Base-by-base conservation (phyloP, 352 stramenopile genomes). In the Phytophthora hibernalis region DNA sequence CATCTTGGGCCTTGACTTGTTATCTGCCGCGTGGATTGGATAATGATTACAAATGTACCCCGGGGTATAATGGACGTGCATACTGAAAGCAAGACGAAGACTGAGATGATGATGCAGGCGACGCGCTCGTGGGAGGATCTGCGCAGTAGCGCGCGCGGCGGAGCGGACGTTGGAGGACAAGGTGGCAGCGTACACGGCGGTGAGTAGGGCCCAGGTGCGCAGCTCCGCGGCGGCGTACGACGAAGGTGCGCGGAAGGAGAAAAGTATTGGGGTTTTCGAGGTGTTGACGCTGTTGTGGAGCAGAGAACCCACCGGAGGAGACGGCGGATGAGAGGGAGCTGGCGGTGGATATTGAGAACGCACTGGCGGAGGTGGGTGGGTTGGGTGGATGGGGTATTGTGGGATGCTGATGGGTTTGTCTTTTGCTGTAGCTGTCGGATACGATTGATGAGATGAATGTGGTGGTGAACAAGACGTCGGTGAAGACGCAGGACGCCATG, bases 391-490 rank as follows among this genome's bases (percentile, higher is more conserved):
- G 4, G 77, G 70, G 18, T 10, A n/a, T 3, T 52, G 43, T 16
- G 8, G 33, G 31, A 7, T 31, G 28, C 18, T 58, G 44, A 53
- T 26, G 2, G 26, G 26, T 31, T 30, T 28, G n/a, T 16, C n/a
- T 38, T 8, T n/a, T 18, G 31, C 15, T 10, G 20, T 60, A 95
- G 87, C 63, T 96, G 2, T 93, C 84, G 0, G 87, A 96, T 61
- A 87, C 82, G 13, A 96, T 96, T 54, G 87, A 96, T 44, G 87
- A 92, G 54, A 95, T 95, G 89, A 93, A 77, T 63, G 52, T 78
- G n/a, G 79, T 85, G 42, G 79, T 86, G 43, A 89, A 86, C 56
- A 80, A 74, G 37, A 92, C 87, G 52, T 80, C 79, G 12, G 77
- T 82, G 20, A 96, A 94, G 61, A 83, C 85, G 33, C 89, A 96